These are phyloP conservation scores for Boletus reticuloceps DNA, from an alignment of 768 basidiomycete genomes.

Conservation along the genomic window DNA sequence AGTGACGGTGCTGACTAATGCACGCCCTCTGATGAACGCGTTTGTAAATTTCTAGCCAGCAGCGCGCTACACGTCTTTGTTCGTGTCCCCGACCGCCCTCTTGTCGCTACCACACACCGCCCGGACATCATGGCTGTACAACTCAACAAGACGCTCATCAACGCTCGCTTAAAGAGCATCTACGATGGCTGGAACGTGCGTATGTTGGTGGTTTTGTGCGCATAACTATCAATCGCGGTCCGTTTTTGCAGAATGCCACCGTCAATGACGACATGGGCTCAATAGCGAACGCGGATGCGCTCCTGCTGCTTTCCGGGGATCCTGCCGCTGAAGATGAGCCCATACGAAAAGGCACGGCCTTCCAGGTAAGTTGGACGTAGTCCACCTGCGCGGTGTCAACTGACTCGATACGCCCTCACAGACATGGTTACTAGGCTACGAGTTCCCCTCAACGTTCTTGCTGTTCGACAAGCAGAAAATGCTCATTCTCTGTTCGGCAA, in stretches of 20 bases:
- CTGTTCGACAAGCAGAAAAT: slow-evolving; percentile 79
- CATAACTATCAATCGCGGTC: slow-evolving; percentile 8
- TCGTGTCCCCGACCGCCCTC: slow-evolving; percentile 14
- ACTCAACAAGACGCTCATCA: slow-evolving; percentile 62
- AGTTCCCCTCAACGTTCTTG: slow-evolving; percentile 93
- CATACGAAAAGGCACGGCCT: slow-evolving; percentile 85
- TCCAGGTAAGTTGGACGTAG: slow-evolving; percentile 63
- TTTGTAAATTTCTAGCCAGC: slow-evolving; percentile 30
- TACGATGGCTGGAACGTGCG: slow-evolving; percentile 65
- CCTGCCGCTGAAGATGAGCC: slow-evolving; percentile 83
- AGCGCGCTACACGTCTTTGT: slow-evolving; percentile 23
- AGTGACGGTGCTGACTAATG: slow-evolving; percentile 29
- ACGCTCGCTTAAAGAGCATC: slow-evolving; percentile 54
- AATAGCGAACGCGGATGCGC: slow-evolving; percentile 64
- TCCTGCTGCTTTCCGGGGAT: slow-evolving; percentile 74
- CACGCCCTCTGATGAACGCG: slow-evolving; percentile 21
- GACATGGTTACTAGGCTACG: slow-evolving; percentile 97
- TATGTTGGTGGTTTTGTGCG: slow-evolving; percentile 7
- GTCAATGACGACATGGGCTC: slow-evolving; percentile 71
- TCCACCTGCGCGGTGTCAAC: not conserved
- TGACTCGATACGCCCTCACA: slow-evolving; percentile 30
- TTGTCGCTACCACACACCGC: not conserved
- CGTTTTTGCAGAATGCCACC: slow-evolving; percentile 49
- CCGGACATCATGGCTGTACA: slow-evolving; percentile 59
- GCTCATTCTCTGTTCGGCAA: slow-evolving; percentile 78